phyloP scores from a whole-genome alignment of 139 green algal genomes.

The Micractinium conductrix region DNA sequence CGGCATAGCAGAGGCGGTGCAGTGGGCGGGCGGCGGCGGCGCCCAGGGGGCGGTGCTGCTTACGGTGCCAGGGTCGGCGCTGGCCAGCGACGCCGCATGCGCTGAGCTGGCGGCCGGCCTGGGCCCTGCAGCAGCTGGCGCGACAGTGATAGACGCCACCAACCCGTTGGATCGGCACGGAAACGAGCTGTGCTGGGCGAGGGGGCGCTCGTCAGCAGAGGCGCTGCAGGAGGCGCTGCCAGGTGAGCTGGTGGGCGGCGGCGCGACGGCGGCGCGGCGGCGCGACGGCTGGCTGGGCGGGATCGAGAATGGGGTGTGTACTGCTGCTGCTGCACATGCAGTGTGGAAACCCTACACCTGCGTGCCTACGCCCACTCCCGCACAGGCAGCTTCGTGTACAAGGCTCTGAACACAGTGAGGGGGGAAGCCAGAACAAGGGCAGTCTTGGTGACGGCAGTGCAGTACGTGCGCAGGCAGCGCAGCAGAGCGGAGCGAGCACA shows the following conservation, averaged over 20 bases:
- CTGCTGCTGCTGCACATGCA: background rate
- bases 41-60: background rate
- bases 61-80: background rate
- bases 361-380: background rate
- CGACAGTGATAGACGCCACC: slow-evolving; percentile 46
- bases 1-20: background rate
- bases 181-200: background rate
- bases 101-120: background rate
- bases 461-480: background rate
- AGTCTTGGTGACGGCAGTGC: background rate
- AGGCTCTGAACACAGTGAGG: slow-evolving; percentile 46
- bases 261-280: no score
- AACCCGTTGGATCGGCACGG: slow-evolving; percentile 26
- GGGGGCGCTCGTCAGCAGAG: slow-evolving; percentile 13
- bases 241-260: background rate
- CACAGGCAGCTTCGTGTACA: slow-evolving; percentile 38
- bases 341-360: background rate
- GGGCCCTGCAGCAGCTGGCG: background rate
- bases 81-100: slow-evolving; percentile 1
- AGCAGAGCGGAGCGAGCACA: background rate
- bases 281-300: no score
- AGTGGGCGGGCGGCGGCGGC: background rate
- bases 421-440: background rate
- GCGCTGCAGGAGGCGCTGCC: slow-evolving; percentile 19
- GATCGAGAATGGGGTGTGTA: no score